phyloP scores from a whole-genome alignment of 768 basidiomycete species.

The Agrocybe chaxingu region DNA sequence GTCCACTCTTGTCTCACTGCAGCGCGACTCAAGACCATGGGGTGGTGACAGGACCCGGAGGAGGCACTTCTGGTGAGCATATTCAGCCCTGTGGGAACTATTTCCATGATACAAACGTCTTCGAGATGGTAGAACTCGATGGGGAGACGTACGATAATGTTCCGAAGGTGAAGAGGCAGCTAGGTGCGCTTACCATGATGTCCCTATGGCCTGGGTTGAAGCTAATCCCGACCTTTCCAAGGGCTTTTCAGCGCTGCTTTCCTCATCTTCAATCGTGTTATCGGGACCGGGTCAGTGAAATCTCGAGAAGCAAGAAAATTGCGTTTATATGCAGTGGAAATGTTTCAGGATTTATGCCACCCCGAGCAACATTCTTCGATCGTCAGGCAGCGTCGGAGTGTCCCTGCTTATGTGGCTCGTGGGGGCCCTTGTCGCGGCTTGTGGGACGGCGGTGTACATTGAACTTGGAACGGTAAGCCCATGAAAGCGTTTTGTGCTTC shows the following conservation, averaged over 20 bases:
- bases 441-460: constrained; percentile 70
- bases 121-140: too few relatives aligned
- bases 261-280: constrained; percentile 74
- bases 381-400: constrained; percentile 70
- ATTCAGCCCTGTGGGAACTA: too few relatives aligned
- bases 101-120: too few relatives aligned
- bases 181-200: too few relatives aligned
- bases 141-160: too few relatives aligned
- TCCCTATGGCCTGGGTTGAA: too few relatives aligned
- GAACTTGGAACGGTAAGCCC: constrained; percentile 65
- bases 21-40: too few relatives aligned
- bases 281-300: constrained; percentile 59
- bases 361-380: constrained; percentile 61
- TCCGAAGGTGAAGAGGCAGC: too few relatives aligned
- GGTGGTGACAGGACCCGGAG: too few relatives aligned
- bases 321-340: not conserved
- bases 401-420: constrained; percentile 69
- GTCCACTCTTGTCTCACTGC: too few relatives aligned
- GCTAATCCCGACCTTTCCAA: constrained; percentile 11
- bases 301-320: not conserved
- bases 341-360: constrained; percentile 62
- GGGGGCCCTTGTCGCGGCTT: constrained; percentile 60
- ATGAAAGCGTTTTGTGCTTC: not conserved
- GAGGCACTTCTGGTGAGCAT: too few relatives aligned
- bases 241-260: constrained; percentile 54